These are phyloP conservation scores for Leptosphaerulina australis DNA, from an alignment of 2,329 filamentous ascomycete species.

Conservation along the genomic window DNA sequence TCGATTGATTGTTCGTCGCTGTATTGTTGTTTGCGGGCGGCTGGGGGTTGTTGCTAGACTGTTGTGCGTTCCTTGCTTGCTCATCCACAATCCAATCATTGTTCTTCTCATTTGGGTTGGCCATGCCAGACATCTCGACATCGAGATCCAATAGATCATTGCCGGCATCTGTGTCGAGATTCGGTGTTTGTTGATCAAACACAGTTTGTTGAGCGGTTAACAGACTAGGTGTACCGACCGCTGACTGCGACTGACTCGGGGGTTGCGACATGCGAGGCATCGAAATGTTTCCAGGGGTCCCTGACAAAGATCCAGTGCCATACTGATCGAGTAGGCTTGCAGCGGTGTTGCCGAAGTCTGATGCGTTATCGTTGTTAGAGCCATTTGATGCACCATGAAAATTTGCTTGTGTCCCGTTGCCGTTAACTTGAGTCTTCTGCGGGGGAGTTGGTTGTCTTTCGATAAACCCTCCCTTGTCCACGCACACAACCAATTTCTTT, in stretches of 20 bases:
- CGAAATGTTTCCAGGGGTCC: slow-evolving; percentile 66
- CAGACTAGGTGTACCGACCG: slow-evolving; percentile 61
- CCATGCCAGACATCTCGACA: slow-evolving; percentile 65
- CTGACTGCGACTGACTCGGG: slow-evolving; percentile 64
- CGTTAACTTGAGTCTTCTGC: slow-evolving; percentile 39
- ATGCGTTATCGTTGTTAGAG: slow-evolving; percentile 34
- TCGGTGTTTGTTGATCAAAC: slow-evolving; percentile 34
- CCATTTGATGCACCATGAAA: slow-evolving; percentile 46
- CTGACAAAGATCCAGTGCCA: slow-evolving; percentile 65
- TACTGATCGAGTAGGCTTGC: slow-evolving; percentile 72
- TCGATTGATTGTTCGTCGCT: slow-evolving; percentile 22
- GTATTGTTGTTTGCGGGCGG: slow-evolving; percentile 29
- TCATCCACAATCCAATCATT: slow-evolving; percentile 48
- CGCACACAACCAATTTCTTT: slow-evolving; percentile 69
- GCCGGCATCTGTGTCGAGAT: slow-evolving; percentile 33
- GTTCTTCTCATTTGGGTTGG: slow-evolving; percentile 43
- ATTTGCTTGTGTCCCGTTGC: slow-evolving; percentile 34
- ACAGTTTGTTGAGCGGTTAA: slow-evolving; percentile 29
- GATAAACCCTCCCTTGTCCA: slow-evolving; percentile 76
- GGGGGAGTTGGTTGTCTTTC: slow-evolving; percentile 58
- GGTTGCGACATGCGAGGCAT: slow-evolving; percentile 61
- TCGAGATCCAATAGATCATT: slow-evolving; percentile 51
- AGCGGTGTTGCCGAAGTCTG: slow-evolving; percentile 52
- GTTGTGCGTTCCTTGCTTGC: slow-evolving; percentile 27
- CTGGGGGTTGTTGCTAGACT: slow-evolving; percentile 22